Conservation (phyloP, 106 monocot species). For the Platanthera guangdongensis region DNA sequence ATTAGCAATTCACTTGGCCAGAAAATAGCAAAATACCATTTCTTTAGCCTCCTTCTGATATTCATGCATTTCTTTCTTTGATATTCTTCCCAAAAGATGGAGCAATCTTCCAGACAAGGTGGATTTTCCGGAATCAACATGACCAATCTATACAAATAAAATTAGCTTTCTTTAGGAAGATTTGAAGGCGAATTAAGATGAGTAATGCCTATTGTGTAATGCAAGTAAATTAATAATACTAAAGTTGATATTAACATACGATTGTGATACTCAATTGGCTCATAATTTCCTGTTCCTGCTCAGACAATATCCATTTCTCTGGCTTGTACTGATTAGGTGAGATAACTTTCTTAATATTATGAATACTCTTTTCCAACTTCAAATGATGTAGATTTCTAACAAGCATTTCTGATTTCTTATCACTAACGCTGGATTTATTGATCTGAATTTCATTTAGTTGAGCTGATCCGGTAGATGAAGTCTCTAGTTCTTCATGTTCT, state of each 20-base stretch:
- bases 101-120: constrained; percentile 85
- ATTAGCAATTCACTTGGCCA: not conserved
- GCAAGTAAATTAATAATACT: not conserved
- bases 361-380: constrained; percentile 34
- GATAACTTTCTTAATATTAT: constrained; percentile 19
- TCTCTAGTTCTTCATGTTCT: constrained; percentile 9
- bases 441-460: constrained; percentile 12
- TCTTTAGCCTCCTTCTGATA: constrained; percentile 89
- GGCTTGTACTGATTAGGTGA: constrained; percentile 44
- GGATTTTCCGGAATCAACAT: constrained; percentile 98
- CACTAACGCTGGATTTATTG: constrained; percentile 7
- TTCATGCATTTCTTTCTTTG: constrained; percentile 83
- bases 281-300: constrained; percentile 33
- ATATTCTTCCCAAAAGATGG: constrained; percentile 75
- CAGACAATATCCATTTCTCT: constrained; percentile 68
- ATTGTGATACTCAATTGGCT: constrained; percentile 83
- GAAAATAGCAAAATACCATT: constrained; percentile 35
- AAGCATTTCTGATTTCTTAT: constrained; percentile 17
- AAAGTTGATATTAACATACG: constrained; percentile 27
- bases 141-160: constrained; percentile 56
- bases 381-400: constrained; percentile 27
- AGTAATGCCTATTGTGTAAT: not conserved
- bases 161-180: not conserved
- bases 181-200: not conserved
- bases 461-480: constrained; percentile 5